A percentile compares a stretch with the other conserved stretches of the same genome.
Evolutionary conservation across 192 early-diverging fungal genomes (phyloP).

Genomic region (Coemansia sp.): DNA sequence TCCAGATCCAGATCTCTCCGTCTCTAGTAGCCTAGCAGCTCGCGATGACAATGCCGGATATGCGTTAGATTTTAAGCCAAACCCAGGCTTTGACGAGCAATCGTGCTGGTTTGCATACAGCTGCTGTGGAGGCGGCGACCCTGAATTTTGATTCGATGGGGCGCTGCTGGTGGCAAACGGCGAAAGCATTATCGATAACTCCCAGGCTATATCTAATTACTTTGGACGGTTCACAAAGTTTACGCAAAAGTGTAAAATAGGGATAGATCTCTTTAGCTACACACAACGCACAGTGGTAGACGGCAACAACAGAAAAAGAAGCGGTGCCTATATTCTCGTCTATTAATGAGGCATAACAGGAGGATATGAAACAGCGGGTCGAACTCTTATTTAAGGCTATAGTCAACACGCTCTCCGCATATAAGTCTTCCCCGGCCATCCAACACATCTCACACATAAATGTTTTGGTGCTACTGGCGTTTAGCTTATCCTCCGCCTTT

Average conservation of each 20-base stretch:
- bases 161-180: conserved; percentile 11
- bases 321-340: background rate
- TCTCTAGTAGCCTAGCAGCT: conserved; percentile 1
- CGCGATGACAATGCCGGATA: conserved; percentile 14
- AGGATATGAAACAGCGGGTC: conserved; percentile 7
- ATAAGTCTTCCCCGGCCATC: conserved; percentile 1
- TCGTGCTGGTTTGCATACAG: conserved; percentile 9
- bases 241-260: background rate
- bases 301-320: conserved; percentile 4
- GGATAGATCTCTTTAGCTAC: background rate
- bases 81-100: background rate
- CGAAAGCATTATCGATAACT: conserved; percentile 9
- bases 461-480: conserved; percentile 20
- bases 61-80: background rate
- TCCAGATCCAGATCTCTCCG: background rate
- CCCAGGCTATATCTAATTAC: background rate
- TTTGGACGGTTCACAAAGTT: background rate
- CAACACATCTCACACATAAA: conserved; percentile 12
- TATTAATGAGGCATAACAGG: background rate
- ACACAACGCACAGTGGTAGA: background rate
- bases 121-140: background rate
- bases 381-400: background rate
- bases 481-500: background rate
- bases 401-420: background rate
- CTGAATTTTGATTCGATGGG: background rate